Evolutionary conservation across 768 basidiomycete genomes (phyloP).

Genomic region (Tulasnella sp.): DNA sequence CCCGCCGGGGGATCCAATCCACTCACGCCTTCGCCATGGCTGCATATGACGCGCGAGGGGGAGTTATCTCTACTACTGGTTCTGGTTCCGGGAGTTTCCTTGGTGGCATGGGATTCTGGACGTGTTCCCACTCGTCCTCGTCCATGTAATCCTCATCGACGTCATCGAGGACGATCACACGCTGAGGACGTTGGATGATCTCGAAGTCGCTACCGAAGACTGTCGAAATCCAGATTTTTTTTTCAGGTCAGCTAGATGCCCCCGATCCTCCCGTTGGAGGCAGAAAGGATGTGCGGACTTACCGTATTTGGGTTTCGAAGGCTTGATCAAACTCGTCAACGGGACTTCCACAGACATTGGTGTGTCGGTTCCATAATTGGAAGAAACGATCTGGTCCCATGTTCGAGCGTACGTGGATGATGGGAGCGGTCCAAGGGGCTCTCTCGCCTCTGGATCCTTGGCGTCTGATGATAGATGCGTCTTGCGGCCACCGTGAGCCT

Average conservation of each 20-base stretch:
- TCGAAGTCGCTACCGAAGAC: slow-evolving; percentile 8
- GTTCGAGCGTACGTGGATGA: too few relatives aligned
- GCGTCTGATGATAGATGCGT: too few relatives aligned
- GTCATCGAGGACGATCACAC: slow-evolving; percentile 10
- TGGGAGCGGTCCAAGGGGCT: too few relatives aligned
- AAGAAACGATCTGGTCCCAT: neutral
- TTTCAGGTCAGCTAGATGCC: neutral
- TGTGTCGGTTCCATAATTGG: neutral
- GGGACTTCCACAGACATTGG: slow-evolving; percentile 2
- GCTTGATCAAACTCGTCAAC: neutral
- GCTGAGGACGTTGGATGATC: neutral
- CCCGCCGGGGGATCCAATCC: too few relatives aligned
- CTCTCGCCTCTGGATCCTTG: too few relatives aligned
- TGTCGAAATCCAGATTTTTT: neutral
- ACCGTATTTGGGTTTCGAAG: slow-evolving; percentile 5
- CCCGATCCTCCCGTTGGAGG: neutral
- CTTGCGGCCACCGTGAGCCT: too few relatives aligned
- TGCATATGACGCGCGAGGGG: neutral
- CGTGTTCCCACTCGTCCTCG: slow-evolving; percentile 8
- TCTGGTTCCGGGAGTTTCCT: neutral
- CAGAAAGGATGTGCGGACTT: neutral
- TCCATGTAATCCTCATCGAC: slow-evolving; percentile 5
- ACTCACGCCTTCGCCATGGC: neutral
- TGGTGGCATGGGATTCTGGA: neutral
- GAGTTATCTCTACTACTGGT: neutral